A percentile compares a stretch with the other conserved stretches of the same genome.
Conservation (phyloP, 345 rosid genomes). For the Brassica juncea region DNA sequence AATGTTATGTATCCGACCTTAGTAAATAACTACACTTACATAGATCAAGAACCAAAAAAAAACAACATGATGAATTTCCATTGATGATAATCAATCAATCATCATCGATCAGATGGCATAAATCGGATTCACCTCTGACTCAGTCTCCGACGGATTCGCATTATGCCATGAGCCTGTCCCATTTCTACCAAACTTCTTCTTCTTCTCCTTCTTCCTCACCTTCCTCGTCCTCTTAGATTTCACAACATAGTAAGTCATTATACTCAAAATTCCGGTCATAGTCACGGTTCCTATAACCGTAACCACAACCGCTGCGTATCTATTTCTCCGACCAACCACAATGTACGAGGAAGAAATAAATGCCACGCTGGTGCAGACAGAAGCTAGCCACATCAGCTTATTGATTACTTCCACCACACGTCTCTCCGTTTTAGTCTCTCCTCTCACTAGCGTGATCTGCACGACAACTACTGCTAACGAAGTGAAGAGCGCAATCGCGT, state of each 20-base stretch:
- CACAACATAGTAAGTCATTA: constrained; percentile 82
- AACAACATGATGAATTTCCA: neutral
- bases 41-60: constrained; percentile 11
- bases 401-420: constrained; percentile 81
- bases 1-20: constrained; percentile 23
- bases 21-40: constrained; percentile 9
- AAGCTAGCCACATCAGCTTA: constrained; percentile 95
- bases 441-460: constrained; percentile 86
- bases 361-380: constrained; percentile 79
- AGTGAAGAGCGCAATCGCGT: constrained; percentile 79
- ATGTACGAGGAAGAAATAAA: constrained; percentile 80
- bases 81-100: neutral
- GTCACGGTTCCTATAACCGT: constrained; percentile 69
- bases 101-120: constrained; percentile 63
- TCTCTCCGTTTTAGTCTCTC: constrained; percentile 78
- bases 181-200: constrained; percentile 53
- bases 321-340: constrained; percentile 67
- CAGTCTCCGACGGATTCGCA: constrained; percentile 50
- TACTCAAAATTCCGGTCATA: constrained; percentile 69
- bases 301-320: constrained; percentile 79
- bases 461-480: constrained; percentile 90
- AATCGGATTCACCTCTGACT: constrained; percentile 67
- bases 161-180: constrained; percentile 39
- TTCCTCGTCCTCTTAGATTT: constrained; percentile 56
- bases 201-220: constrained; percentile 67